Evolutionary conservation across 1,284 basidiomycete genomes (phyloP).

Genomic region (Sphagnurus paluster): DNA sequence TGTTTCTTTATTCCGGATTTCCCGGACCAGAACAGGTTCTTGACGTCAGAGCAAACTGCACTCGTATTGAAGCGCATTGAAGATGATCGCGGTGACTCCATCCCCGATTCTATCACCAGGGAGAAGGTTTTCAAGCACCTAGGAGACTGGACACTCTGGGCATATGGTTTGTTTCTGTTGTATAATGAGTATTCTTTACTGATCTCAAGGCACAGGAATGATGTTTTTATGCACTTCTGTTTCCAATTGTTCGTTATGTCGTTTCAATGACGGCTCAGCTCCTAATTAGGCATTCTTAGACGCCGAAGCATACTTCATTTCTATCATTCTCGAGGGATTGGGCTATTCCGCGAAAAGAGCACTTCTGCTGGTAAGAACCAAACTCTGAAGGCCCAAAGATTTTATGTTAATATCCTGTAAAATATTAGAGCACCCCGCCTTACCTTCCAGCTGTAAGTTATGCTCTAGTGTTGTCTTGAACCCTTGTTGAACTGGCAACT

Average conservation of each 20-base stretch:
- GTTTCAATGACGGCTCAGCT: not conserved
- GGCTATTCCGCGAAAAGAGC: conserved; percentile 32
- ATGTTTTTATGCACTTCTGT: conserved; percentile 43
- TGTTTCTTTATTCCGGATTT: conserved; percentile 42
- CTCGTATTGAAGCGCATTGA: conserved; percentile 42
- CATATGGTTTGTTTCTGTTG: conserved; percentile 33
- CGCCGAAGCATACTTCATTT: conserved; percentile 42
- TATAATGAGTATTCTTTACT: not conserved
- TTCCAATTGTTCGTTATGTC: conserved; percentile 33
- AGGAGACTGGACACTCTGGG: conserved; percentile 44
- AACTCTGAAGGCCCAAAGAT: too few relatives aligned
- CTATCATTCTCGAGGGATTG: conserved; percentile 40
- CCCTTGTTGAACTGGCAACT: not conserved
- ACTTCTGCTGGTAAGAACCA: conserved; percentile 33
- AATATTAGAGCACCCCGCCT: conserved; percentile 38
- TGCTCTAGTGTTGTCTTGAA: not conserved
- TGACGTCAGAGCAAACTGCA: conserved; percentile 39
- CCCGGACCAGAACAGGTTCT: conserved; percentile 42
- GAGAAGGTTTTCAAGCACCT: conserved; percentile 37
- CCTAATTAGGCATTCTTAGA: conserved; percentile 22
- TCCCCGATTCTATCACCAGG: conserved; percentile 38
- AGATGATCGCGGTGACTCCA: conserved; percentile 43
- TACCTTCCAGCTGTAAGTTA: conserved; percentile 39
- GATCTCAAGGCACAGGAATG: conserved; percentile 27
- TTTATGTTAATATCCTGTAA: too few relatives aligned